These are phyloP conservation scores for Colletotrichum lini DNA, from an alignment of 2,329 filamentous ascomycete genomes.

Conservation along the genomic window DNA sequence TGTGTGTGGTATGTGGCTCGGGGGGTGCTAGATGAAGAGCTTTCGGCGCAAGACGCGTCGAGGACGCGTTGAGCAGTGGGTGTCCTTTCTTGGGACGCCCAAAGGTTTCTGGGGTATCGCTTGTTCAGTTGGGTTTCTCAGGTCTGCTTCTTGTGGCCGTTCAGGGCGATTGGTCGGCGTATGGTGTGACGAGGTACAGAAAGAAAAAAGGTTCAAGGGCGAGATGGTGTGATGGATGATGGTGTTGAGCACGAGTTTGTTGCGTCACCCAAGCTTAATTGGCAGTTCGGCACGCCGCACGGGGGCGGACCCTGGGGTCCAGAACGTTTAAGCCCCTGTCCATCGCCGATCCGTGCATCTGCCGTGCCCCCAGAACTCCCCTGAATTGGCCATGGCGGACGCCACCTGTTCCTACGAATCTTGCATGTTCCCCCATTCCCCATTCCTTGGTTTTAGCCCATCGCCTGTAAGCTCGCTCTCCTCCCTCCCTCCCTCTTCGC, in stretches of 20 bases:
- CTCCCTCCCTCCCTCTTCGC: not conserved
- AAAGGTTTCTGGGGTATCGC: not conserved
- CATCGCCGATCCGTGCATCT: slow-evolving; percentile 40
- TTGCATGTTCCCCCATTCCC: slow-evolving; percentile 35
- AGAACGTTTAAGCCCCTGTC: slow-evolving; percentile 29
- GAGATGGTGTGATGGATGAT: slow-evolving; percentile 14
- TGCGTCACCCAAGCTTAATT: slow-evolving; percentile 34
- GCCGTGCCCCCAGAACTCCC: slow-evolving; percentile 35
- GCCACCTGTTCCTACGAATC: slow-evolving; percentile 39
- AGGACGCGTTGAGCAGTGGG: slow-evolving; percentile 22
- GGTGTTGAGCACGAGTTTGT: slow-evolving; percentile 32
- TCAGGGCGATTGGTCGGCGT: not conserved
- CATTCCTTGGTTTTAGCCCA: slow-evolving; percentile 16
- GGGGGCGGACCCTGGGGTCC: slow-evolving; percentile 17
- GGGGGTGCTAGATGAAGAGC: slow-evolving; percentile 4
- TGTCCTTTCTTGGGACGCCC: not conserved
- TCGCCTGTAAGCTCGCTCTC: not conserved
- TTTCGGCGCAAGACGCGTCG: slow-evolving; percentile 31
- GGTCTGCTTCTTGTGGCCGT: not conserved
- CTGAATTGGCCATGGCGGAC: slow-evolving; percentile 34
- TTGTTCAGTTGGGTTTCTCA: not conserved
- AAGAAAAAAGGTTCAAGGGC: not conserved
- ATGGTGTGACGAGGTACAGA: too few species aligned
- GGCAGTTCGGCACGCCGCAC: slow-evolving; percentile 20
- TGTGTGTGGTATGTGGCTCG: not conserved